Evolutionary conservation across 2,329 filamentous ascomycete genomes (phyloP).

Genomic region (Fusarium kyushuense): DNA sequence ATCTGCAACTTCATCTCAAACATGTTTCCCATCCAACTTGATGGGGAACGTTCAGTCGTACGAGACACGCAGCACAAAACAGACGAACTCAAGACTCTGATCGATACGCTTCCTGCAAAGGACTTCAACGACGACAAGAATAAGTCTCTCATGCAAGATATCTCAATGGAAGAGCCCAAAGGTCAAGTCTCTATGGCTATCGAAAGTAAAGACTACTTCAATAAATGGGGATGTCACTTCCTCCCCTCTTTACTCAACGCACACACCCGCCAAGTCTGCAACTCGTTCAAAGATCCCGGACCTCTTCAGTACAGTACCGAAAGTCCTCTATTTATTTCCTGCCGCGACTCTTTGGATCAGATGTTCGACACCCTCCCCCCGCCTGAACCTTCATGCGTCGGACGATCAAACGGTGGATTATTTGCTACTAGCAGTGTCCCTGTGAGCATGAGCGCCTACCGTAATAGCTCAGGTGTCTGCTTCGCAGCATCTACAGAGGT

Average conservation of each 20-base stretch:
- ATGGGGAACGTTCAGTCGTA: slow-evolving; percentile 50
- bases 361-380: slow-evolving; percentile 62
- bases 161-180: slow-evolving; percentile 56
- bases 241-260: slow-evolving; percentile 68
- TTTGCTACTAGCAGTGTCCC: slow-evolving; percentile 9
- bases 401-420: background rate
- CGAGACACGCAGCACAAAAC: slow-evolving; percentile 13
- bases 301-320: slow-evolving; percentile 65
- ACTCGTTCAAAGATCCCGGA: slow-evolving; percentile 71
- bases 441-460: slow-evolving; percentile 60
- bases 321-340: slow-evolving; percentile 65
- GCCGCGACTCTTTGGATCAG: slow-evolving; percentile 61
- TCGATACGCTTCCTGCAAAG: slow-evolving; percentile 53
- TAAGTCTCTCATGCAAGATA: slow-evolving; percentile 62
- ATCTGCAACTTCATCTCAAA: slow-evolving; percentile 64
- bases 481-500: slow-evolving; percentile 65
- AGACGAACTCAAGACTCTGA: slow-evolving; percentile 49
- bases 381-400: slow-evolving; percentile 55
- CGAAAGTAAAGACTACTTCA: slow-evolving; percentile 53
- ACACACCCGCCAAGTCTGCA: slow-evolving; percentile 68
- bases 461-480: slow-evolving; percentile 58
- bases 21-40: slow-evolving; percentile 54
- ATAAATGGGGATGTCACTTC: slow-evolving; percentile 69
- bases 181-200: slow-evolving; percentile 67
- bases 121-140: slow-evolving; percentile 56